phyloP scores from a whole-genome alignment of 2,329 filamentous ascomycete species.

The Penicillium sp. region DNA sequence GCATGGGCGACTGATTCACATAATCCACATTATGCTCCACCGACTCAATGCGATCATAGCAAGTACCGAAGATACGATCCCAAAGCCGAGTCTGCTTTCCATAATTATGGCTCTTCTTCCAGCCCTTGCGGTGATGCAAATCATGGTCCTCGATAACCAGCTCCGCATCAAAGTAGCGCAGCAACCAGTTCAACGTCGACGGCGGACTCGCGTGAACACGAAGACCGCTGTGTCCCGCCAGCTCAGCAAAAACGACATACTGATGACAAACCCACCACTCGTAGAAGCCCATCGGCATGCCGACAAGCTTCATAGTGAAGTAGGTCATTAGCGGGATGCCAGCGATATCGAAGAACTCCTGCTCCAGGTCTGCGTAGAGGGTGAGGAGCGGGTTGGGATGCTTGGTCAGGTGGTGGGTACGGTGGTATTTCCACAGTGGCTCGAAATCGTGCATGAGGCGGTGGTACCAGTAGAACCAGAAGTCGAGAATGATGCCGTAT shows the following conservation, averaged over 20 bases:
- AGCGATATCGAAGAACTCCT: slow-evolving; percentile 28
- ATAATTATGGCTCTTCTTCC: slow-evolving; percentile 29
- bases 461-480: slow-evolving; percentile 32
- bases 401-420: slow-evolving; percentile 28
- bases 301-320: slow-evolving; percentile 21
- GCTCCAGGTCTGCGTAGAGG: slow-evolving; percentile 24
- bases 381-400: slow-evolving; percentile 27
- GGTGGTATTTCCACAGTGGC: slow-evolving; percentile 26
- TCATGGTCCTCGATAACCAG: slow-evolving; percentile 29
- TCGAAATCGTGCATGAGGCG: slow-evolving; percentile 25
- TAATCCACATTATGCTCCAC: slow-evolving; percentile 23
- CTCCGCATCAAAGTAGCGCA: slow-evolving; percentile 23
- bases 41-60: slow-evolving; percentile 25
- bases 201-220: slow-evolving; percentile 25
- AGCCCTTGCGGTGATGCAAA: slow-evolving; percentile 28
- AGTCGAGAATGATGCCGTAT: slow-evolving; percentile 28
- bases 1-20: slow-evolving; percentile 22
- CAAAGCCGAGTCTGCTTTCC: slow-evolving; percentile 29
- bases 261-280: slow-evolving; percentile 29
- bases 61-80: slow-evolving; percentile 28
- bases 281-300: slow-evolving; percentile 28
- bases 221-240: slow-evolving; percentile 26
- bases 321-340: slow-evolving; percentile 25
- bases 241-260: slow-evolving; percentile 26
- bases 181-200: slow-evolving; percentile 18